Evolutionary conservation across 2,329 filamentous ascomycete genomes (phyloP).

Genomic region (Cercospora sp.): DNA sequence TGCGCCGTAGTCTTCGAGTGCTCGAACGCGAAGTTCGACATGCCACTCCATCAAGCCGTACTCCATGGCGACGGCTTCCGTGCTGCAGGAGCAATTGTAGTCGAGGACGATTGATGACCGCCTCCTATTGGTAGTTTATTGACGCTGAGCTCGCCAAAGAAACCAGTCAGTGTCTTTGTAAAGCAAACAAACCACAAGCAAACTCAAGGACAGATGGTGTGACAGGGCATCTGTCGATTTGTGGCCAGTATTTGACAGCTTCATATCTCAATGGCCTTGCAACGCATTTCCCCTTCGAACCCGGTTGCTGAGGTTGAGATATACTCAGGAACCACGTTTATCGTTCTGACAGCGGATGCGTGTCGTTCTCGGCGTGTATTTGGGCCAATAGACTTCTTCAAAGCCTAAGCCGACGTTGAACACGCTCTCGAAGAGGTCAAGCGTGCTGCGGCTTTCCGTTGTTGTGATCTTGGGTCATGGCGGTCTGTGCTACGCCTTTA

Average conservation of each 20-base stretch:
- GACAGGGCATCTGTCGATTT: neutral
- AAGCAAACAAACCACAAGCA: constrained; percentile 22
- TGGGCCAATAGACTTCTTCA: constrained; percentile 12
- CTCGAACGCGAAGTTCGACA: neutral
- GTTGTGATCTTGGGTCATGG: neutral
- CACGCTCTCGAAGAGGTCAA: constrained; percentile 3
- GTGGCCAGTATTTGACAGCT: constrained; percentile 1
- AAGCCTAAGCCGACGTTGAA: constrained; percentile 9
- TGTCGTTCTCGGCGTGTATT: constrained; percentile 6
- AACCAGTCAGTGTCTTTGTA: constrained; percentile 11
- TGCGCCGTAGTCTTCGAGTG: neutral
- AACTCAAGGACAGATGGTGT: constrained; percentile 9
- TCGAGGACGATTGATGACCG: neutral
- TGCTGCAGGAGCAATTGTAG: neutral
- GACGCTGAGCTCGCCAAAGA: neutral
- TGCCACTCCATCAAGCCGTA: neutral
- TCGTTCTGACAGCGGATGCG: constrained; percentile 18
- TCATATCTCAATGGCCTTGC: neutral
- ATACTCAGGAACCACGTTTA: constrained; percentile 17
- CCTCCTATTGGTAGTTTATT: neutral
- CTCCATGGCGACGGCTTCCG: neutral
- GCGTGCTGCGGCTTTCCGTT: constrained; percentile 12
- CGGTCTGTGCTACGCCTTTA: neutral
- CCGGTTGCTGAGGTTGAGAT: constrained; percentile 10
- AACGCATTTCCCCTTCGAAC: neutral